Percentiles rank a stretch among this genome's conserved stretches.
phyloP scores from a whole-genome alignment of 441 rosid species.

The Arabidopsis hybrid region DNA sequence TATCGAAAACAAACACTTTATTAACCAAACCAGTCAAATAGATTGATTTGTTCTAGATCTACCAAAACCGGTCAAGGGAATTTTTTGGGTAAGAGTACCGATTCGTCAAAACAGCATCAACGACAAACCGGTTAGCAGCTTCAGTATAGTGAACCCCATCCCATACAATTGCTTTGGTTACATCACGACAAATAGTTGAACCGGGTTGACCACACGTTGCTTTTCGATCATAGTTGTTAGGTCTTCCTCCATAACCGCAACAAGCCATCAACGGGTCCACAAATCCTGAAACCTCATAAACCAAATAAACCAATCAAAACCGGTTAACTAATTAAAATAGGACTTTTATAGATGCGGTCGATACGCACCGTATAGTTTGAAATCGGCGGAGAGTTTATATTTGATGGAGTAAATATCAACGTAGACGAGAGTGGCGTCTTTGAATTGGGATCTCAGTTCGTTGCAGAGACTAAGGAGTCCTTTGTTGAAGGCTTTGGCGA shows the following conservation, averaged over 20 bases:
- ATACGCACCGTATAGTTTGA: constrained; percentile 49
- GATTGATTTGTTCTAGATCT: not conserved
- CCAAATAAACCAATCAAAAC: constrained; percentile 18
- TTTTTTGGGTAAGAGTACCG: constrained; percentile 38
- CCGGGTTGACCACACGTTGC: constrained; percentile 57
- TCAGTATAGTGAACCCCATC: constrained; percentile 79
- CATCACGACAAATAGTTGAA: constrained; percentile 50
- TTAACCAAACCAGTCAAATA: not conserved
- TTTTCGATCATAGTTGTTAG: constrained; percentile 57
- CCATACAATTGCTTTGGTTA: constrained; percentile 58
- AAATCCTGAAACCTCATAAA: constrained; percentile 49
- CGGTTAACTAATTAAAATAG: not conserved
- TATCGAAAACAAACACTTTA: not conserved
- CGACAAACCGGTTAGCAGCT: constrained; percentile 57
- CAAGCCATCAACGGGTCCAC: constrained; percentile 65
- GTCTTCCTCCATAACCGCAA: constrained; percentile 62
- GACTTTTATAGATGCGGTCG: not conserved
- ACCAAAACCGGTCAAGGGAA: constrained; percentile 35
- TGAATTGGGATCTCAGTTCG: constrained; percentile 43
- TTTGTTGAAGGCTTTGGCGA: constrained; percentile 49
- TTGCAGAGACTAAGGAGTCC: constrained; percentile 41
- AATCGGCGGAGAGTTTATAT: constrained; percentile 54
- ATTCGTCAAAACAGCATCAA: constrained; percentile 25
- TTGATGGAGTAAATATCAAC: constrained; percentile 55
- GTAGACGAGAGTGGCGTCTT: constrained; percentile 46